Evolutionary conservation across 2,329 filamentous ascomycete genomes (phyloP).

Genomic region (Zymoseptoria tritici): DNA sequence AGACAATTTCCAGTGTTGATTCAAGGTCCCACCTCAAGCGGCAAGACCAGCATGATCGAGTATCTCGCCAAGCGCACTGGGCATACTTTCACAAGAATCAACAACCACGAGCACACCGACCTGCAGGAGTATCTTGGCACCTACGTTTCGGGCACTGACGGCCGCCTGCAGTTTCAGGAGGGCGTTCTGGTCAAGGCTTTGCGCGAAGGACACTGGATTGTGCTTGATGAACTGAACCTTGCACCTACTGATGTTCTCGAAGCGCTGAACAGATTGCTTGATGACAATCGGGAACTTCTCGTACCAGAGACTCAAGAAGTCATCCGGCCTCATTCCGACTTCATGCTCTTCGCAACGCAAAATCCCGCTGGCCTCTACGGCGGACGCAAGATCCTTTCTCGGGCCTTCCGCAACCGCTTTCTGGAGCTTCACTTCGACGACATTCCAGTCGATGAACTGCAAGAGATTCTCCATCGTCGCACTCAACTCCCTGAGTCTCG

Average conservation of each 20-base stretch:
- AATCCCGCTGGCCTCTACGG: constrained; percentile 95
- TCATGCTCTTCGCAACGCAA: constrained; percentile 97
- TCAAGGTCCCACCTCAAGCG: constrained; percentile 92
- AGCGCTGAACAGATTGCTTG: constrained; percentile 86
- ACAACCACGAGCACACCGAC: constrained; percentile 98
- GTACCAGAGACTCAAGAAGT: constrained; percentile 96
- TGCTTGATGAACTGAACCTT: constrained; percentile 93
- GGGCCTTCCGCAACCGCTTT: constrained; percentile 94
- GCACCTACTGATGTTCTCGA: constrained; percentile 96
- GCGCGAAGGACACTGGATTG: constrained; percentile 92
- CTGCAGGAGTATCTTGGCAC: constrained; percentile 95
- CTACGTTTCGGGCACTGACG: constrained; percentile 79
- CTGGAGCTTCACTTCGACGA: constrained; percentile 96
- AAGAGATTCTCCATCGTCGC: constrained; percentile 81
- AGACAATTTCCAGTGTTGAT: constrained; percentile 87
- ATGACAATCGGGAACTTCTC: constrained; percentile 91
- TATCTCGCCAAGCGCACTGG: constrained; percentile 94
- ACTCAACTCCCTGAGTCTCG: constrained; percentile 87
- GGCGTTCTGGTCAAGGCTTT: constrained; percentile 88
- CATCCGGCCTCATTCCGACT: constrained; percentile 84
- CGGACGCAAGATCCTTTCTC: constrained; percentile 82
- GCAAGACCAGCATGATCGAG: constrained; percentile 99
- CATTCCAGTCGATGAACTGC: constrained; percentile 89
- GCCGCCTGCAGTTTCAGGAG: constrained; percentile 84
- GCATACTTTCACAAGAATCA: constrained; percentile 96